Evolutionary conservation across 805 yeast genomes (phyloP).

Genomic region (Yarrowia deformans): DNA sequence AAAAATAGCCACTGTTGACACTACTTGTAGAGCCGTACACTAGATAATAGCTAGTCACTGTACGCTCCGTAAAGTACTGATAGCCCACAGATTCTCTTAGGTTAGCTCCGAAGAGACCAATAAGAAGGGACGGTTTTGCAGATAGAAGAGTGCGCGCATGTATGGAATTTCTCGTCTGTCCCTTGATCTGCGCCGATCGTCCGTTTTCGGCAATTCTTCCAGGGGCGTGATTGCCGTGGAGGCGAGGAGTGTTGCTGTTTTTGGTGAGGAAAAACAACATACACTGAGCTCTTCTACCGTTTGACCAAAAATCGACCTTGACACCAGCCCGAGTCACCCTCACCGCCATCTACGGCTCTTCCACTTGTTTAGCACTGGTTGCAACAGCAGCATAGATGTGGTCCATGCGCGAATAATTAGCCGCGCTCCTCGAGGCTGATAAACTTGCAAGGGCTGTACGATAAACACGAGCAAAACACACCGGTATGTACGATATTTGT

Average conservation of each 20-base stretch:
- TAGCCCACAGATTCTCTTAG: neutral
- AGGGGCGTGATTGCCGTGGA: too few relatives aligned
- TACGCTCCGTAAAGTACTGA: too few relatives aligned
- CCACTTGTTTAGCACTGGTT: too few relatives aligned
- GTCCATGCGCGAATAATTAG: slow-evolving; percentile 5
- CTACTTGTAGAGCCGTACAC: neutral
- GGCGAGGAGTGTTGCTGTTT: too few relatives aligned
- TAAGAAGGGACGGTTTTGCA: neutral
- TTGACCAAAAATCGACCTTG: too few relatives aligned
- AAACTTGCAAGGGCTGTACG: neutral
- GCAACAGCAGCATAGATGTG: neutral
- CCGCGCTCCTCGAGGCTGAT: slow-evolving; percentile 17
- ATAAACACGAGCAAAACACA: neutral
- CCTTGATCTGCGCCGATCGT: slow-evolving; percentile 26
- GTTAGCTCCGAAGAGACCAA: slow-evolving; percentile 13
- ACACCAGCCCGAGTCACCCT: too few relatives aligned
- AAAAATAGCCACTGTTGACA: too few relatives aligned
- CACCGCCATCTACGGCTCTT: too few relatives aligned
- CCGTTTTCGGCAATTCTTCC: neutral
- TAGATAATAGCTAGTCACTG: too few relatives aligned
- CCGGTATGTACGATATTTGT: too few relatives aligned
- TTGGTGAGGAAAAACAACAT: too few relatives aligned
- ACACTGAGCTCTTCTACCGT: too few relatives aligned
- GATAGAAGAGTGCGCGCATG: slow-evolving; percentile 22
- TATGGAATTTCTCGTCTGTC: slow-evolving; percentile 16